Conservation (phyloP, 2,329 filamentous ascomycete genomes). For the Cladophialophora carrionii region DNA sequence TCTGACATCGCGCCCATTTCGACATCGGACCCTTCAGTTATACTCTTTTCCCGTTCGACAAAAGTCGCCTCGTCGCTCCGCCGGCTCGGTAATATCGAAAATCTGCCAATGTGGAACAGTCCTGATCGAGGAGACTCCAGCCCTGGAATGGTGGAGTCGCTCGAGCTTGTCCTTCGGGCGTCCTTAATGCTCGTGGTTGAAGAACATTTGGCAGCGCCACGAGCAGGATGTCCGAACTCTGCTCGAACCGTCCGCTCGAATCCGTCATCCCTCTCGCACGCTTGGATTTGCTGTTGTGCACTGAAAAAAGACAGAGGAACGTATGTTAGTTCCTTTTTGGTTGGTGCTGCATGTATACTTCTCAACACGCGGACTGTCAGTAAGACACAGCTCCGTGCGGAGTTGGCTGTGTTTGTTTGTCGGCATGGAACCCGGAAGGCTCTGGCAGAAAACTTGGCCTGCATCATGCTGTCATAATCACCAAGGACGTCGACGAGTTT, state of each 20-base stretch:
- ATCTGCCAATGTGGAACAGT: constrained; percentile 19
- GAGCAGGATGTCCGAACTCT: constrained; percentile 56
- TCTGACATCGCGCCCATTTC: constrained; percentile 18
- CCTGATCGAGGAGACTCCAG: constrained; percentile 13
- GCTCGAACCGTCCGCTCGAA: constrained; percentile 65
- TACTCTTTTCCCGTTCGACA: constrained; percentile 20
- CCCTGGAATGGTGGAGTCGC: constrained; percentile 1
- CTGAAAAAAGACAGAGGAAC: constrained; percentile 68
- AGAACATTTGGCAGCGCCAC: background rate
- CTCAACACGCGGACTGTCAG: constrained; percentile 65
- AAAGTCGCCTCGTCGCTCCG: constrained; percentile 28
- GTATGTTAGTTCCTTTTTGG: constrained; percentile 60
- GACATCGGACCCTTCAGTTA: constrained; percentile 17
- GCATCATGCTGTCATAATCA: constrained; percentile 48
- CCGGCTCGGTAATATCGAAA: constrained; percentile 10
- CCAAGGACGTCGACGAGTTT: constrained; percentile 48
- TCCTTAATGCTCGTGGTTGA: constrained; percentile 8
- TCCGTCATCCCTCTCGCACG: constrained; percentile 59
- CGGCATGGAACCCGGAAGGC: constrained; percentile 46
- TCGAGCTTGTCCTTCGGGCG: constrained; percentile 16
- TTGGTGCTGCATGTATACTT: constrained; percentile 61
- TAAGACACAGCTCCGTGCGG: constrained; percentile 50
- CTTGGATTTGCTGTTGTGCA: constrained; percentile 65
- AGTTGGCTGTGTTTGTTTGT: constrained; percentile 33
- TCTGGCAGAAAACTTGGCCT: constrained; percentile 46